Percentiles rank a stretch among this genome's conserved stretches.
These are phyloP conservation scores for Crotalaria pallida DNA, from an alignment of 306 rosid species.

Conservation along the genomic window DNA sequence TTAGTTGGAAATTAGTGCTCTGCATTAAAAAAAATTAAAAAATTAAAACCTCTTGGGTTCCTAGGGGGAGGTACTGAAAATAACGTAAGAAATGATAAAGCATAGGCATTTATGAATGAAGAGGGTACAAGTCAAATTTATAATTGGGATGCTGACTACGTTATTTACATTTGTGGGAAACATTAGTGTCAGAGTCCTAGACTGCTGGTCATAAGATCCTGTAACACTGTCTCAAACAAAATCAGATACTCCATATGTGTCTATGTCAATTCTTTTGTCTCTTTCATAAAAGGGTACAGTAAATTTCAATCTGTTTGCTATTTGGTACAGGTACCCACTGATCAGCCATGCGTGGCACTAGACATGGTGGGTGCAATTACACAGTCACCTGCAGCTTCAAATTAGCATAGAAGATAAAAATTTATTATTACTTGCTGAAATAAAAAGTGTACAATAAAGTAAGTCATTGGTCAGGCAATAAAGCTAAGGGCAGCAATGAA, in stretches of 20 bases:
- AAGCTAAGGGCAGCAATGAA: not conserved
- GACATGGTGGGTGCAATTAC: constrained; percentile 65
- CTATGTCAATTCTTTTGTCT: constrained; percentile 9
- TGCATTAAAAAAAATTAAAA: not conserved
- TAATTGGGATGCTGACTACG: not conserved
- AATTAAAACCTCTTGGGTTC: not conserved
- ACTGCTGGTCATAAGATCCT: not conserved
- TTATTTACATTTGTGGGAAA: constrained; percentile 4
- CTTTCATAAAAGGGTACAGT: not conserved
- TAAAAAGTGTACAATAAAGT: not conserved
- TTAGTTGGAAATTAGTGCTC: not conserved
- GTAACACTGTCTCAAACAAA: not conserved
- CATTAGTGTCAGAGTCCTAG: constrained; percentile 11
- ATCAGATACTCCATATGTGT: not conserved
- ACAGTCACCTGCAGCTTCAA: constrained; percentile 52
- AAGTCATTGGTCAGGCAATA: not conserved
- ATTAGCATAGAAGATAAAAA: not conserved
- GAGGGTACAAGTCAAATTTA: not conserved
- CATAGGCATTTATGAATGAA: constrained; percentile 14
- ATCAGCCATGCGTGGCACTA: constrained; percentile 78
- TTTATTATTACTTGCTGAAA: not conserved
- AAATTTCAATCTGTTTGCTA: not conserved
- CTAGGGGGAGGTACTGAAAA: not conserved
- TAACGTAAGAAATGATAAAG: not conserved
- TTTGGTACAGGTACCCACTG: constrained; percentile 63